phyloP scores from a whole-genome alignment of 371 early-diverging fungal species.

The Syncephalastrum contaminatum region DNA sequence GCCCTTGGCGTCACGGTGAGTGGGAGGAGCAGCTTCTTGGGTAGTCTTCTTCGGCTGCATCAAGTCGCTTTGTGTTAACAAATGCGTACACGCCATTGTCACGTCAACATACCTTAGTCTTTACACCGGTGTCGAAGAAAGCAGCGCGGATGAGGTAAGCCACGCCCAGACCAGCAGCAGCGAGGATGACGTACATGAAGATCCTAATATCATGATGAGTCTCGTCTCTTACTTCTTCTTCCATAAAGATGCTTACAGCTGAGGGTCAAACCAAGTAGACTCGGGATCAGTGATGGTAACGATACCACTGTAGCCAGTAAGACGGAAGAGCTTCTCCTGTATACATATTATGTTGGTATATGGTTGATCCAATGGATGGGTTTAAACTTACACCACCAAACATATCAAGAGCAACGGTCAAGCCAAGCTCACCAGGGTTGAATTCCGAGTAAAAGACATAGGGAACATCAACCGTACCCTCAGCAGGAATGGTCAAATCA shows the following conservation, averaged over 20 bases:
- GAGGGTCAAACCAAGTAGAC: conserved; percentile 43
- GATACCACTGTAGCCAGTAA: conserved; percentile 44
- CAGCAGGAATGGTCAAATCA: conserved; percentile 28
- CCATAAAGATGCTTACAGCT: conserved; percentile 37
- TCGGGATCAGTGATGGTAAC: conserved; percentile 47
- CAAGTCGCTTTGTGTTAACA: background rate
- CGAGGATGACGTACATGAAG: conserved; percentile 43
- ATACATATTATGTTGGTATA: background rate
- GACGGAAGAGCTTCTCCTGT: conserved; percentile 37
- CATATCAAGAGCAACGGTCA: conserved; percentile 44
- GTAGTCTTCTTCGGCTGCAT: conserved; percentile 28
- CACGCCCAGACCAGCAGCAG: conserved; percentile 42
- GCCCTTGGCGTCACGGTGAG: conserved; percentile 54
- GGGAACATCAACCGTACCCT: conserved; percentile 33
- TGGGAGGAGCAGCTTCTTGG: conserved; percentile 29
- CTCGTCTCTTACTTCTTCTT: too few species aligned
- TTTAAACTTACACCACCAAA: conserved; percentile 32
- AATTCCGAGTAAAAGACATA: conserved; percentile 50
- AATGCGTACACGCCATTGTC: background rate
- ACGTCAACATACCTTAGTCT: conserved; percentile 22
- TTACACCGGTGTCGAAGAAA: conserved; percentile 38
- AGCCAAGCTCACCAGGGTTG: conserved; percentile 41
- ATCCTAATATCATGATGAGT: conserved; percentile 16
- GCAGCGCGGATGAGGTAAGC: conserved; percentile 44
- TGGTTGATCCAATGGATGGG: too few species aligned